These are phyloP conservation scores for Ogataea naganishii DNA, from an alignment of 805 yeast genomes.

Conservation along the genomic window DNA sequence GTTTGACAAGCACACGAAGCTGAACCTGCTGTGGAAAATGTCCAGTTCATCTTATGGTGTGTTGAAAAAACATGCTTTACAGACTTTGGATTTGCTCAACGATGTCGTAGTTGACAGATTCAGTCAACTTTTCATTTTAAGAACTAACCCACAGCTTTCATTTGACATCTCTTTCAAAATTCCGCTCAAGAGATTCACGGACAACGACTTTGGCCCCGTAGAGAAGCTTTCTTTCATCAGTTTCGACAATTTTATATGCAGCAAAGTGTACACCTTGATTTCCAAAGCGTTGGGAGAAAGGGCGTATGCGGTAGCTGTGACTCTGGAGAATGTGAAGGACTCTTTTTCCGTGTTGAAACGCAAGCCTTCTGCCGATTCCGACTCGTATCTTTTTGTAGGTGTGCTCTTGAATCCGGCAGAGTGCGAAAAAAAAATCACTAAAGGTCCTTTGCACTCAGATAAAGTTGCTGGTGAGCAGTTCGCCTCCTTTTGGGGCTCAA, in stretches of 20 bases:
- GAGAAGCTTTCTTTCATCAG: constrained; percentile 68
- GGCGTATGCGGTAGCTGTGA: constrained; percentile 28
- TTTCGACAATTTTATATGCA: constrained; percentile 55
- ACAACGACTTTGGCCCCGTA: constrained; percentile 50
- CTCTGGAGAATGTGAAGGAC: constrained; percentile 10
- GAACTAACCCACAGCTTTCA: constrained; percentile 43
- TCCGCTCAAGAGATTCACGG: constrained; percentile 32
- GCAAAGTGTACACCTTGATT: constrained; percentile 52
- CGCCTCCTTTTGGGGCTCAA: constrained; percentile 83
- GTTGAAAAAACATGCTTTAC: constrained; percentile 56
- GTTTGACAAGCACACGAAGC: constrained; percentile 66
- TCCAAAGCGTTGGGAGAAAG: constrained; percentile 49
- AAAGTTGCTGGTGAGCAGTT: constrained; percentile 53
- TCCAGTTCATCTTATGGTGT: constrained; percentile 54
- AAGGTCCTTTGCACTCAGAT: constrained; percentile 69
- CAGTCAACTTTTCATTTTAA: constrained; percentile 61
- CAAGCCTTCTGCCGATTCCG: constrained; percentile 31
- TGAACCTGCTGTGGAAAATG: constrained; percentile 79
- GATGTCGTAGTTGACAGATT: constrained; percentile 83
- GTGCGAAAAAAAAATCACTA: constrained; percentile 74
- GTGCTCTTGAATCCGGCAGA: constrained; percentile 61
- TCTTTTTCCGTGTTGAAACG: no score
- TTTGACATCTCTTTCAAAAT: constrained; percentile 59
- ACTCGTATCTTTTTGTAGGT: constrained; percentile 40
- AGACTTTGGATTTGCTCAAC: constrained; percentile 59